Evolutionary conservation across 1,284 basidiomycete genomes (phyloP).

Genomic region (Blastosporella zonata): DNA sequence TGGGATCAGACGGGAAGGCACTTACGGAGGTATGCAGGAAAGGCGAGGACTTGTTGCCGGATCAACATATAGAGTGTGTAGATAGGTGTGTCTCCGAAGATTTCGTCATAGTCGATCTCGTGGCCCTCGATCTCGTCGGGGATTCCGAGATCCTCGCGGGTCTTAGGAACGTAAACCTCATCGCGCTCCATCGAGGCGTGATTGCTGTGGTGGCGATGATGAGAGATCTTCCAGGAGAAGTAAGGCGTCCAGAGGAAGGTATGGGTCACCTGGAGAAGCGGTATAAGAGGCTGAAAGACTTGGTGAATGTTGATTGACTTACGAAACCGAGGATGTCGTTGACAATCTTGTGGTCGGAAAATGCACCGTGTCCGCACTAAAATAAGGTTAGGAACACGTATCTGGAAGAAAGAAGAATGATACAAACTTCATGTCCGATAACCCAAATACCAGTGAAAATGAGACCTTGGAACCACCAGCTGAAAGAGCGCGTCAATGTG

Average conservation of each 20-base stretch:
- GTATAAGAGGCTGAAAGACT: not conserved
- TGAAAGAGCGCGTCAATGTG: conserved; percentile 17
- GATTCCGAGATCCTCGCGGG: conserved; percentile 48
- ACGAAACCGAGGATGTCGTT: conserved; percentile 42
- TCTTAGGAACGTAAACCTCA: conserved; percentile 61
- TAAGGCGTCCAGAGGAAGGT: conserved; percentile 52
- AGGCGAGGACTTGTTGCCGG: conserved; percentile 71
- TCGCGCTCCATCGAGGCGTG: conserved; percentile 59
- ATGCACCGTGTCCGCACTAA: conserved; percentile 26
- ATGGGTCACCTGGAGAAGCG: conserved; percentile 32
- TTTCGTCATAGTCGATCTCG: conserved; percentile 50
- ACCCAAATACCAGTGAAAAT: conserved; percentile 61
- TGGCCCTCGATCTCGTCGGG: conserved; percentile 28
- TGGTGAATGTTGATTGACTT: not conserved
- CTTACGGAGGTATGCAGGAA: conserved; percentile 51
- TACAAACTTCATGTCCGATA: conserved; percentile 53
- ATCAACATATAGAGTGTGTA: conserved; percentile 53
- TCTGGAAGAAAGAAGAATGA: conserved; percentile 1
- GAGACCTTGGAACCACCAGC: conserved; percentile 65
- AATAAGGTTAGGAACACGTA: not conserved
- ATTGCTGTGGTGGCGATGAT: conserved; percentile 51
- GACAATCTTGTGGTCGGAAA: conserved; percentile 31
- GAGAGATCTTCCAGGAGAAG: conserved; percentile 54
- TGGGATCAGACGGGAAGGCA: conserved; percentile 17
- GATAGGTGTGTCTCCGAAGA: conserved; percentile 57